Base-by-base conservation (phyloP, 805 yeast species). In the Pichia gijzeniarum region DNA sequence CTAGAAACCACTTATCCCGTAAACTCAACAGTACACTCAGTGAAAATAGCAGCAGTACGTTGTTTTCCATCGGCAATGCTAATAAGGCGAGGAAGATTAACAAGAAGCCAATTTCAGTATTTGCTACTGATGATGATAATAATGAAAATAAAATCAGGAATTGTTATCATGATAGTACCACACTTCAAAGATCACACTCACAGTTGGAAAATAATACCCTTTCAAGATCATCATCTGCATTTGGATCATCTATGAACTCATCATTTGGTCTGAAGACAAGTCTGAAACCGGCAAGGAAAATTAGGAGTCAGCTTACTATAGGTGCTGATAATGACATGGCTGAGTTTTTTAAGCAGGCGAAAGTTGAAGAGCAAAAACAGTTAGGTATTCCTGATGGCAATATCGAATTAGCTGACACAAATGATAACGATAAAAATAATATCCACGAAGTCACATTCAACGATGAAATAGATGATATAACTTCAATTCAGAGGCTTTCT, bases 401-500 rank as follows among this genome's bases (percentile, higher is more conserved):
- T 30, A 5, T 13, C 8, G 7, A 10, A 9, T 20, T 47, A 19
- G 5, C 13, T 16, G 13, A 35, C 2, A 16, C 4, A 25, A 25
- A 4, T 5, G n/a, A 42, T 18, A 22, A 20, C 13, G 19, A 38
- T 17, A 28, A 10, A 10, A 25, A 43, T 13, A n/a, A n/a, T 31
- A 2, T 34, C 2, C 38, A 25, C 10, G 49, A 48, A 12, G 30
- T 45, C 12, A 40, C 44, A 14, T 41, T 45, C 28, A 30, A 34
- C 3, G 43, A 42, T 9, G 45, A 37, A 1, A 8, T 32, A 9
- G 48, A 50, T 3, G 52, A 49, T 28, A 42, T 49, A 9, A 34
- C 53, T 22, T 45, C 44, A 8, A 51, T 50, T 27, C 62, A 61
- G 44, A 59, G 65, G 40, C 54, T 65, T 40, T 58, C 56, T 17